Percentiles rank a stretch among this genome's conserved stretches.
phyloP scores from a whole-genome alignment of 306 rosid species.

The Chamaecrista fasciculata region DNA sequence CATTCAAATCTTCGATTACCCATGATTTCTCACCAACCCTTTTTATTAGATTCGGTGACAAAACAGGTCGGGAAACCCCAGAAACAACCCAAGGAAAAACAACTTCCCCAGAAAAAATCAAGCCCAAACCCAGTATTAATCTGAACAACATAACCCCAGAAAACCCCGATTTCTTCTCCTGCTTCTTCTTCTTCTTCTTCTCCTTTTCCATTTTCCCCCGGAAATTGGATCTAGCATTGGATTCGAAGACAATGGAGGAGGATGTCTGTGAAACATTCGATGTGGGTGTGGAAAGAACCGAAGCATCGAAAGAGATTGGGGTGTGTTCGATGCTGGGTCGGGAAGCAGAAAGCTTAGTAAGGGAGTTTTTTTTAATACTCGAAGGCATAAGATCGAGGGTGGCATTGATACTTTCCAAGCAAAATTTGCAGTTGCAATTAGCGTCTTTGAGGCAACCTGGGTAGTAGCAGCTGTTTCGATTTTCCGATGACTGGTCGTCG shows the following conservation, averaged over 20 bases:
- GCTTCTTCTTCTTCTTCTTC: background rate
- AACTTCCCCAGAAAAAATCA: slow-evolving; percentile 37
- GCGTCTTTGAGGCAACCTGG: slow-evolving; percentile 82
- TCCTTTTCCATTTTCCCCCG: slow-evolving; percentile 16
- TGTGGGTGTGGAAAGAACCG: slow-evolving; percentile 49
- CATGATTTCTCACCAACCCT: slow-evolving; percentile 47
- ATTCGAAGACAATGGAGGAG: slow-evolving; percentile 34
- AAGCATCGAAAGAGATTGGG: slow-evolving; percentile 60
- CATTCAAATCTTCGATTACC: slow-evolving; percentile 50
- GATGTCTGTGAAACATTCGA: slow-evolving; percentile 23
- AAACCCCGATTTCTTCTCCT: slow-evolving; percentile 25
- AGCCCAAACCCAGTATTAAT: slow-evolving; percentile 38
- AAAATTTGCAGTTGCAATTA: slow-evolving; percentile 68
- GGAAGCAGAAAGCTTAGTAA: slow-evolving; percentile 58
- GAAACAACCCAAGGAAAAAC: slow-evolving; percentile 40
- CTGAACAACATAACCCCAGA: slow-evolving; percentile 23
- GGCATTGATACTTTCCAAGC: slow-evolving; percentile 82
- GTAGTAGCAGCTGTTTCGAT: slow-evolving; percentile 65
- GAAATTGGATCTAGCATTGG: slow-evolving; percentile 31
- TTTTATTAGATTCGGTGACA: slow-evolving; percentile 49
- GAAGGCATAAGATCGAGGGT: slow-evolving; percentile 79
- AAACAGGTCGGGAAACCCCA: slow-evolving; percentile 36
- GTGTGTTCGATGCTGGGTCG: slow-evolving; percentile 42
- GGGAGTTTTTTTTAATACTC: slow-evolving; percentile 57
- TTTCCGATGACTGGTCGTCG: slow-evolving; percentile 33